A percentile compares a stretch with the other conserved stretches of the same genome.
phyloP scores from a whole-genome alignment of 2,329 filamentous ascomycete species.

The Scedosporium apiospermum region DNA sequence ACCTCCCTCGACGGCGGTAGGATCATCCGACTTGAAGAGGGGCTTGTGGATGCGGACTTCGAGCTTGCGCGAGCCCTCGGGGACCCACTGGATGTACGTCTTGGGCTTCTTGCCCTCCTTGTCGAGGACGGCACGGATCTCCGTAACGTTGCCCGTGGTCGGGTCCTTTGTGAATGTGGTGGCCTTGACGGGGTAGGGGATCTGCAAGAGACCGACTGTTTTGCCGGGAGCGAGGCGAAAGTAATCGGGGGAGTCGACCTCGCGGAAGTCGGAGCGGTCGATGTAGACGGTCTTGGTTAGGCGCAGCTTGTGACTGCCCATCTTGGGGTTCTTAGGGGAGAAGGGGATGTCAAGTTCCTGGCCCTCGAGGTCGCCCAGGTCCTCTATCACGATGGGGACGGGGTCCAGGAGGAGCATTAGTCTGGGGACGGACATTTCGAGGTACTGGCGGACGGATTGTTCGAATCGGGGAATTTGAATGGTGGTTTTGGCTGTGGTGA shows the following conservation, averaged over 20 bases:
- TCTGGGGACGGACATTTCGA: conserved; percentile 79
- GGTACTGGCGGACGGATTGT: conserved; percentile 71
- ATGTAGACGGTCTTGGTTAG: conserved; percentile 79
- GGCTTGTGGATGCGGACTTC: conserved; percentile 72
- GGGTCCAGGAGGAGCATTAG: conserved; percentile 87
- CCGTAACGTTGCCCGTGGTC: conserved; percentile 52
- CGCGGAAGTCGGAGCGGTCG: conserved; percentile 70
- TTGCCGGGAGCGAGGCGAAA: conserved; percentile 74
- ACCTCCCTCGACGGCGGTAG: conserved; percentile 65
- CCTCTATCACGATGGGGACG: conserved; percentile 71
- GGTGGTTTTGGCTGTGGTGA: conserved; percentile 70
- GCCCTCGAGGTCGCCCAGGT: conserved; percentile 57
- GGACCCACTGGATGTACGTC: conserved; percentile 85
- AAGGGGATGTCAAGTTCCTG: conserved; percentile 64
- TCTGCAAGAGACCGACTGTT: conserved; percentile 64
- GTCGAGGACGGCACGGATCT: conserved; percentile 54
- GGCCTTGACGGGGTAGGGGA: conserved; percentile 61
- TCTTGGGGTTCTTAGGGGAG: conserved; percentile 66
- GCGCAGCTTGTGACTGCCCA: conserved; percentile 49
- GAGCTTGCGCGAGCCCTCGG: conserved; percentile 55
- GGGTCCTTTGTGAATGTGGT: conserved; percentile 61
- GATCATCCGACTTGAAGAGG: conserved; percentile 81
- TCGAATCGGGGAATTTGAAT: conserved; percentile 82
- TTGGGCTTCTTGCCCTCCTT: conserved; percentile 66
- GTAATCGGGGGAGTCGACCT: conserved; percentile 64